A percentile compares a stretch with the other conserved stretches of the same genome.
phyloP scores from a whole-genome alignment of 176 grass and related monocot species.

The Paspalum notatum region DNA sequence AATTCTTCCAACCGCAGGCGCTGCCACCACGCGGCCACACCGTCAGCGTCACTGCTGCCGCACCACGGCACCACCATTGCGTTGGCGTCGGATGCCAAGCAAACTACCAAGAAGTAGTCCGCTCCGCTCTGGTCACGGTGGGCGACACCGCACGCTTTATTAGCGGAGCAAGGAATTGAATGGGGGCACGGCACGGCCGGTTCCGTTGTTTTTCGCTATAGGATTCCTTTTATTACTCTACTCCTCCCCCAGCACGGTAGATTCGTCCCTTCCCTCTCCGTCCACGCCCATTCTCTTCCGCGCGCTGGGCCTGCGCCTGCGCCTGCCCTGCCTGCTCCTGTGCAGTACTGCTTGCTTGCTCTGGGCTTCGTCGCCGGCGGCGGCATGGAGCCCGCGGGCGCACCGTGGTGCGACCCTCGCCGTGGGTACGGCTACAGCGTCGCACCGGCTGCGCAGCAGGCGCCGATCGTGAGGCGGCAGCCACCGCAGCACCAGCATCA shows the following conservation, averaged over 20 bases:
- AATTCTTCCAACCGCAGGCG: background rate
- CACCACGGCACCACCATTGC: no score
- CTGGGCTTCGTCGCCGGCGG: background rate
- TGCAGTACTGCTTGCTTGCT: background rate
- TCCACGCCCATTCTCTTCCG: background rate
- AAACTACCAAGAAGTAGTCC: background rate
- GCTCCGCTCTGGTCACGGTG: no score
- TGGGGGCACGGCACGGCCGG: background rate
- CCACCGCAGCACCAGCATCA: background rate
- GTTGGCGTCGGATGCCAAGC: conserved; percentile 32
- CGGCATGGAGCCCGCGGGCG: conserved; percentile 55
- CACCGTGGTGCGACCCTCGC: conserved; percentile 55
- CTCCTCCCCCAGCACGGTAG: conserved; percentile 9
- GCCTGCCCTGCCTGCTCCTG: conserved; percentile 14
- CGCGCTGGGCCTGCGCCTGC: background rate
- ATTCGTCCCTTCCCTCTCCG: conserved; percentile 18
- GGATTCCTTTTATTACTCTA: background rate
- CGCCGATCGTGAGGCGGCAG: conserved; percentile 2
- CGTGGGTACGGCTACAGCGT: conserved; percentile 41
- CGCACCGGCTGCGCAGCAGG: conserved; percentile 43
- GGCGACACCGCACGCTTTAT: conserved; percentile 27
- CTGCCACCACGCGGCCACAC: background rate
- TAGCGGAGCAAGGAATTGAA: conserved; percentile 38
- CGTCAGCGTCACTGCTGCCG: conserved; percentile 18
- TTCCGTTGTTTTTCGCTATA: background rate